A percentile compares a stretch with the other conserved stretches of the same genome.
These are phyloP conservation scores for Xerocomus spinulosus DNA, from an alignment of 768 basidiomycete genomes.

Conservation along the genomic window DNA sequence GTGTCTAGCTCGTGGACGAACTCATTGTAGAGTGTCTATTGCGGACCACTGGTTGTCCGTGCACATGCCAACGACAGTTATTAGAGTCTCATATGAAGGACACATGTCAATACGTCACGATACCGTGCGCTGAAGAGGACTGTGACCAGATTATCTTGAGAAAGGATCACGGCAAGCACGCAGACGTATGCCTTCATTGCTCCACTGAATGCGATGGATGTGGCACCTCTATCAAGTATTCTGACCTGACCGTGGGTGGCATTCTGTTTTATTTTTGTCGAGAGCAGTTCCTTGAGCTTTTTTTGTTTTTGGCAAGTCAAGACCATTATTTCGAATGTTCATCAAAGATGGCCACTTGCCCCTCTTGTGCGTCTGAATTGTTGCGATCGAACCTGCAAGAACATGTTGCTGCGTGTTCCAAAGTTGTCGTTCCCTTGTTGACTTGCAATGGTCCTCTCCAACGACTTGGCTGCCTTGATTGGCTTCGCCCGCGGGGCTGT, in stretches of 20 bases:
- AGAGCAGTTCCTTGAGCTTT: constrained; percentile 1
- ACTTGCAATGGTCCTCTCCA: constrained; percentile 20
- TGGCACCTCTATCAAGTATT: constrained; percentile 29
- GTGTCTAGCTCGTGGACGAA: constrained; percentile 73
- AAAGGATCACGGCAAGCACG: constrained; percentile 44
- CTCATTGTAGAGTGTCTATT: constrained; percentile 70
- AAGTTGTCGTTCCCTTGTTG: constrained; percentile 33
- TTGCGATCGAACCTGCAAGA: constrained; percentile 30
- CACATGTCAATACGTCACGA: constrained; percentile 53
- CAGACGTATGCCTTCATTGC: constrained; percentile 35
- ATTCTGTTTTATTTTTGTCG: background rate
- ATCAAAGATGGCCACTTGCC: constrained; percentile 34
- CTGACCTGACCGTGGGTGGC: constrained; percentile 37
- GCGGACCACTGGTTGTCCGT: constrained; percentile 51
- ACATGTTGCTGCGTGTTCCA: constrained; percentile 39
- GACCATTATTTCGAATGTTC: constrained; percentile 38
- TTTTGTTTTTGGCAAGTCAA: constrained; percentile 23
- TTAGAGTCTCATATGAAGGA: constrained; percentile 60
- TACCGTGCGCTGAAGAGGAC: constrained; percentile 44
- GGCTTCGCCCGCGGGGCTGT: constrained; percentile 36
- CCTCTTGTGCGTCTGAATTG: constrained; percentile 37
- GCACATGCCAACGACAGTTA: constrained; percentile 64
- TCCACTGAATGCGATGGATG: constrained; percentile 39
- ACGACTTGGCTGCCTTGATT: constrained; percentile 32
- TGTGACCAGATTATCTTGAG: constrained; percentile 44